Percentiles rank a stretch among this genome's conserved stretches.
These are phyloP conservation scores for Arthromyces matolae DNA, from an alignment of 768 basidiomycete species.

Conservation along the genomic window DNA sequence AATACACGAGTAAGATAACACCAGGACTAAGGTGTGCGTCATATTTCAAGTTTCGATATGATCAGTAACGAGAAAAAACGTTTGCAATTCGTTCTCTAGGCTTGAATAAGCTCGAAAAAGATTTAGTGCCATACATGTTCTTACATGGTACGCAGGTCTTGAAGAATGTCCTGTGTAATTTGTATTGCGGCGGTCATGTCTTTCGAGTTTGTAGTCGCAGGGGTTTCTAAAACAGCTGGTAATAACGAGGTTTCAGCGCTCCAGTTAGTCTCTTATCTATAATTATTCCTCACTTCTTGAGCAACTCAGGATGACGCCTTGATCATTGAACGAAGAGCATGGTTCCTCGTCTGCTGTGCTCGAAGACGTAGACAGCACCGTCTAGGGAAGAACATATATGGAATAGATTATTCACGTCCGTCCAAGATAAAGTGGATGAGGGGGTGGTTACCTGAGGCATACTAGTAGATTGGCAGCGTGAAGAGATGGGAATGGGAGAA, in stretches of 20 bases:
- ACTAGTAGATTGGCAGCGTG: not conserved
- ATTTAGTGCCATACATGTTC: not conserved
- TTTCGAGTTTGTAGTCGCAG: too few species aligned
- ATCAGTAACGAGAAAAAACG: constrained; percentile 22
- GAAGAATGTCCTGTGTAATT: constrained; percentile 24
- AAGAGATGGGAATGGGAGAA: not conserved
- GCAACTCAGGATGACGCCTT: constrained; percentile 4
- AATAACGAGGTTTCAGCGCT: too few species aligned
- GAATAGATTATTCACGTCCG: not conserved
- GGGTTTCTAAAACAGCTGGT: too few species aligned
- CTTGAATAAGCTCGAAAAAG: not conserved
- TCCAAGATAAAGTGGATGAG: not conserved
- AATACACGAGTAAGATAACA: constrained; percentile 4
- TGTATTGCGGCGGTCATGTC: constrained; percentile 10
- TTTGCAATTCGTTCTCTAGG: constrained; percentile 34
- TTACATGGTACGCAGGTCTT: constrained; percentile 30
- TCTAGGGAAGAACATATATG: too few species aligned
- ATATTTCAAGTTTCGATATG: not conserved
- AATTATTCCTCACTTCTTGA: constrained; percentile 6
- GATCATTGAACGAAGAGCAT: not conserved
- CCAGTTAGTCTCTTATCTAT: not conserved
- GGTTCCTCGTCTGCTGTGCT: too few species aligned
- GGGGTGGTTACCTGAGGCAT: constrained; percentile 12
- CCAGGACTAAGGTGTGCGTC: not conserved
- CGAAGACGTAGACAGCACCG: too few species aligned